phyloP scores from a whole-genome alignment of 108 stramenopile species.

The Cyclotella distinguenda region DNA sequence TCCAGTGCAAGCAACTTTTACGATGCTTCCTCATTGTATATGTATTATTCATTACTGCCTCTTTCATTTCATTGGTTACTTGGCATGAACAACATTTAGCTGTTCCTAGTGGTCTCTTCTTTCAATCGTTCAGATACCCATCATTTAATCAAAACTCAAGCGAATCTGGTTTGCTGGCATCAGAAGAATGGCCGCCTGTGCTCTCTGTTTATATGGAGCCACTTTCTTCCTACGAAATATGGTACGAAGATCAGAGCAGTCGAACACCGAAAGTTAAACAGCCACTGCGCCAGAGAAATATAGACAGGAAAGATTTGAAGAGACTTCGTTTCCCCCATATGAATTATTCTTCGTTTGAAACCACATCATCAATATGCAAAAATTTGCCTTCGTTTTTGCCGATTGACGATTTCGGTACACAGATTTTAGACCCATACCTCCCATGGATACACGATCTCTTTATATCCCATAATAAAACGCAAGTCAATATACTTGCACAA shows the following conservation, averaged over 20 bases:
- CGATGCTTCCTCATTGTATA: too few relatives aligned
- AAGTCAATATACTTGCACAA: constrained; percentile 60
- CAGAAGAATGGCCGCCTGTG: constrained; percentile 36
- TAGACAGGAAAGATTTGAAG: constrained; percentile 20
- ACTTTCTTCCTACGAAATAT: constrained; percentile 19
- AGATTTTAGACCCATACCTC: constrained; percentile 57
- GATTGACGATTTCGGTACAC: constrained; percentile 59
- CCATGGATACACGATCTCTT: constrained; percentile 76
- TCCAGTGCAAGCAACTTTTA: too few relatives aligned
- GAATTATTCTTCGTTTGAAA: constrained; percentile 5
- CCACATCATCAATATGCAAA: constrained; percentile 17
- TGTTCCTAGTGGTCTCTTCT: not conserved
- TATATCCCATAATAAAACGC: constrained; percentile 25
- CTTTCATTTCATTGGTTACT: too few relatives aligned
- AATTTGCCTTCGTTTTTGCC: constrained; percentile 44
- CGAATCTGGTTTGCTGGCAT: too few relatives aligned
- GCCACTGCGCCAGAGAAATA: constrained; percentile 29
- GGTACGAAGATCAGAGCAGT: constrained; percentile 35
- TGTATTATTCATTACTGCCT: too few relatives aligned
- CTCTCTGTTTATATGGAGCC: constrained; percentile 42
- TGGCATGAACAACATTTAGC: constrained; percentile 1
- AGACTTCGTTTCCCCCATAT: constrained; percentile 25
- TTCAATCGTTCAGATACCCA: not conserved
- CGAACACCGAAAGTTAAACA: constrained; percentile 8
- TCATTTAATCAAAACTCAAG: too few relatives aligned